These are phyloP conservation scores for Lyophyllum atratum DNA, from an alignment of 768 basidiomycete species.

Conservation along the genomic window DNA sequence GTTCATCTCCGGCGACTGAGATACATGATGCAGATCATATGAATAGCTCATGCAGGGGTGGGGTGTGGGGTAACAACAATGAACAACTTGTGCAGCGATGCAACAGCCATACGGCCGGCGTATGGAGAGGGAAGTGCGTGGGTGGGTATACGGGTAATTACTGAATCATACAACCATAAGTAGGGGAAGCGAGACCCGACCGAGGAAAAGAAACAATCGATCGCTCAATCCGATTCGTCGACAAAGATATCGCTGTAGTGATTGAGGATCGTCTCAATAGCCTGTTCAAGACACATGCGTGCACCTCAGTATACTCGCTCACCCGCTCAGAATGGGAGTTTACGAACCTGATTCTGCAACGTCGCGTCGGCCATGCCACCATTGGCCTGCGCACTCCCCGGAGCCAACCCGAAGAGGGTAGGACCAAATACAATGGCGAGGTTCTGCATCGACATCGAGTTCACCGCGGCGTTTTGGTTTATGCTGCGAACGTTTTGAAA, in stretches of 20 bases:
- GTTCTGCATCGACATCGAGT: slow-evolving; percentile 93
- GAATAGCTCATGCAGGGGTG: neutral
- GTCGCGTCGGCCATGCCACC: slow-evolving; percentile 70
- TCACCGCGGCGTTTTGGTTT: slow-evolving; percentile 69
- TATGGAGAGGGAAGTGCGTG: neutral
- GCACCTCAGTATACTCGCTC: slow-evolving; percentile 7
- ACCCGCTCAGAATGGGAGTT: neutral
- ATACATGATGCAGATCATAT: slow-evolving; percentile 3
- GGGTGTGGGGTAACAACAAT: no score
- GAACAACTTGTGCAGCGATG: neutral
- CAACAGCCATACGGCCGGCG: neutral
- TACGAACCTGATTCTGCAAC: slow-evolving; percentile 68
- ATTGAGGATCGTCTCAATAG: slow-evolving; percentile 92
- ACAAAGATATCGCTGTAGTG: slow-evolving; percentile 97
- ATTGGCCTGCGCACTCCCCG: slow-evolving; percentile 49
- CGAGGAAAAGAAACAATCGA: neutral
- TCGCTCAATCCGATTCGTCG: slow-evolving; percentile 66
- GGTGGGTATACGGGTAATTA: slow-evolving; percentile 5
- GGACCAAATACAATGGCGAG: slow-evolving; percentile 97
- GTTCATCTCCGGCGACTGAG: neutral
- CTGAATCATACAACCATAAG: slow-evolving; percentile 2
- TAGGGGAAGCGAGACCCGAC: neutral
- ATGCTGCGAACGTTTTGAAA: slow-evolving; percentile 53
- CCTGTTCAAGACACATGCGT: slow-evolving; percentile 45
- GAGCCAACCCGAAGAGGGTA: slow-evolving; percentile 84